Conservation (phyloP, 768 basidiomycete genomes). For the Solioccasus polychromus region DNA sequence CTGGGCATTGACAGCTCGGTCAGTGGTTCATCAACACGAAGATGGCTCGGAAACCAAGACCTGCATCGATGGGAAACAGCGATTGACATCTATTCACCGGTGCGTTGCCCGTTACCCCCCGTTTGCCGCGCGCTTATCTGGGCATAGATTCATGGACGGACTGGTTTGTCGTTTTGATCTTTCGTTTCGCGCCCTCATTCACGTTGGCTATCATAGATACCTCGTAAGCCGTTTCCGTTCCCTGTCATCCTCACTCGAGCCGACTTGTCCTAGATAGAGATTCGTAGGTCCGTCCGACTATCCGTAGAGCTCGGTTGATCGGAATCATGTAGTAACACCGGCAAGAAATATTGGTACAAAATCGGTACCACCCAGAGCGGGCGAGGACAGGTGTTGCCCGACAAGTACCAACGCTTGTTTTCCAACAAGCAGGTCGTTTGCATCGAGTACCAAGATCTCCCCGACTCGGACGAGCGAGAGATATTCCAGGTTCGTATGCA, state of each 20-base stretch:
- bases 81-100: conserved; percentile 72
- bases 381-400: conserved; percentile 44
- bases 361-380: conserved; percentile 6
- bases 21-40: conserved; percentile 48
- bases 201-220: conserved; percentile 41
- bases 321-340: conserved; percentile 4
- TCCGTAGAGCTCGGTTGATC: not conserved
- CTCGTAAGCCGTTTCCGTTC: conserved; percentile 38
- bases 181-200: conserved; percentile 7
- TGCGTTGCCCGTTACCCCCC: conserved; percentile 29
- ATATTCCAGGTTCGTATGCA: conserved; percentile 61
- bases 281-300: conserved; percentile 36
- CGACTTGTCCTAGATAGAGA: conserved; percentile 36
- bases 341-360: conserved; percentile 57
- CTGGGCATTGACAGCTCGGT: conserved; percentile 2
- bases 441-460: conserved; percentile 68
- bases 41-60: conserved; percentile 67
- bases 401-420: conserved; percentile 56
- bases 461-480: conserved; percentile 57
- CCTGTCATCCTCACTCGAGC: not conserved
- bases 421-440: conserved; percentile 77
- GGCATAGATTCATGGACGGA: conserved; percentile 63
- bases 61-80: conserved; percentile 81
- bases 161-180: conserved; percentile 43
- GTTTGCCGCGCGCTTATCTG: not conserved